Base-by-base conservation (phyloP, 352 stramenopile genomes). In the Pythium folliculosum region DNA sequence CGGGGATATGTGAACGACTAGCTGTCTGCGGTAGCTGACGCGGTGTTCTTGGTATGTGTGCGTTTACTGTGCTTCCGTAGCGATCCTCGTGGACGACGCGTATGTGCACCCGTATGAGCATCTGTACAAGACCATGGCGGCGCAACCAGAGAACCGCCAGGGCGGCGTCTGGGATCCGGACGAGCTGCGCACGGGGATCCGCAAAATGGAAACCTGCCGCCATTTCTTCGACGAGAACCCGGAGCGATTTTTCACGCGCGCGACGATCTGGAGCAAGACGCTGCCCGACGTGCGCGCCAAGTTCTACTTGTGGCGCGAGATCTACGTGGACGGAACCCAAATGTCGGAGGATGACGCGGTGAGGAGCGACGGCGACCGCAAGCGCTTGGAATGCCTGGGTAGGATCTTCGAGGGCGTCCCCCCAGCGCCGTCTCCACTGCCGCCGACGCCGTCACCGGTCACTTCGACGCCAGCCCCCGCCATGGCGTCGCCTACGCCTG, bases 231-330 rank as follows among this genome's bases (percentile, higher is more conserved):
- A 69, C 12, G 48, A 58, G 1, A 80, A 67, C 22, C 56, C 77
- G 2, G 74, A 85, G 0, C 63, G 83, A 21, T 94, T 90, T 63
- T 94, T 94, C 64, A 76, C 77, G 13, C 78, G 76, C 53, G 71
- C 89, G 23, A 80, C 90, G 60, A 76, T 94, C 16, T 90, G 82
- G 77, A 74, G 83, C 30, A 70, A 71, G 54, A 63, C 21, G 43
- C 72, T 90, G 17, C 73, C 70, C 7, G 81, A 94, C 25, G 78
- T 81, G 4, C 80, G 77, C 40, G 76, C 50, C 61, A 94, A 94
- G 69, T 92, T 94, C 52, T 91, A 92, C 60, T 69, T 81, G 43
- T 69, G 91, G 25, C 80, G 82, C 10, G 81, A 91, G 1, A 66
- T 94, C 30, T 90, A 85, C 62, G n/a, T 89, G 5, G 75, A 69